These are phyloP conservation scores for Neopestalotiopsis rosae DNA, from an alignment of 2,329 filamentous ascomycete species.

Conservation along the genomic window DNA sequence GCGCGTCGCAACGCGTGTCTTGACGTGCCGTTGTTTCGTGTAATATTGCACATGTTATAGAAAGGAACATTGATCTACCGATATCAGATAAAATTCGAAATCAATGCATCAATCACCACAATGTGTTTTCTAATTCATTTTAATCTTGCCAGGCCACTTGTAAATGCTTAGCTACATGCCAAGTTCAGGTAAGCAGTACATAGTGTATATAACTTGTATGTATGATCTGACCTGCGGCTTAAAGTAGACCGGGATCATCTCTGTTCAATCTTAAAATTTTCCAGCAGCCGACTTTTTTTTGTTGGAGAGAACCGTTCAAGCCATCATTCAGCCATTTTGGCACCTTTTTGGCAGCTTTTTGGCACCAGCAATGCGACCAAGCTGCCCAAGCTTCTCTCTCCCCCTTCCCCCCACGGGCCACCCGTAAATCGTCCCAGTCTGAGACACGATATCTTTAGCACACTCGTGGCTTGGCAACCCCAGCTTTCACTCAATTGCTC, in stretches of 20 bases:
- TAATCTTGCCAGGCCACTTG: no score
- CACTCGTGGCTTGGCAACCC: not conserved
- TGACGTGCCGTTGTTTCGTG: not conserved
- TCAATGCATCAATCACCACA: no score
- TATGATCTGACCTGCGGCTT: not conserved
- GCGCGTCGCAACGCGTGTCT: not conserved
- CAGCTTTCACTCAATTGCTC: not conserved
- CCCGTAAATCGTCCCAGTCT: not conserved
- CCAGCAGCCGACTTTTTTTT: not conserved
- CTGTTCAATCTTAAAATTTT: not conserved
- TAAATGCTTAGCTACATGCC: not conserved
- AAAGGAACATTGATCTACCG: not conserved
- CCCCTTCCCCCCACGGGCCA: not conserved
- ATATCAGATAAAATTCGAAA: not conserved
- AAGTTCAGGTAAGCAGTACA: not conserved
- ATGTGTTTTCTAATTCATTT: no score
- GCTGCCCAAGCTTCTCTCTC: not conserved
- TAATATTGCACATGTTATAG: not conserved
- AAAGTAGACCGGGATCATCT: not conserved
- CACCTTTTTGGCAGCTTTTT: no score
- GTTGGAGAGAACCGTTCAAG: no score
- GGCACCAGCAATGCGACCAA: not conserved
- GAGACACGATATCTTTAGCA: constrained; percentile 2
- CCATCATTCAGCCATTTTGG: no score
- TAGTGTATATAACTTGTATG: not conserved